Evolutionary conservation across 345 rosid genomes (phyloP), one percentile per base, ranked within the genome.

Genomic region (Arabidopsis suecica): DNA sequence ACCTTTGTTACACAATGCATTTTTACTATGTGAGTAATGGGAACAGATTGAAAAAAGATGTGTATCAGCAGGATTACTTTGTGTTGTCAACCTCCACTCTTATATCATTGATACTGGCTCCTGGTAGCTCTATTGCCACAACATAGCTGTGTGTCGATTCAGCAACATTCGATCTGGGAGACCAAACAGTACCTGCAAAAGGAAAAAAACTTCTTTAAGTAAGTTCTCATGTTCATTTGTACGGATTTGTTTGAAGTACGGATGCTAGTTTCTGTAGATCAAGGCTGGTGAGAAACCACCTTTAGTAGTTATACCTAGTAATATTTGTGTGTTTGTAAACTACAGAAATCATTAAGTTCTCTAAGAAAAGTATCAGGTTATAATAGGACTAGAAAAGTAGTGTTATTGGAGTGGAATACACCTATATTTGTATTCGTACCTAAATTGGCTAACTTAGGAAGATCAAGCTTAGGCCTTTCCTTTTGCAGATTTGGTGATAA

Each of bases 71-170:
- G 18, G 18, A 16, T 61, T 75, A 76, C 97, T 77, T 82, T 75
- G 38, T 79, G 66, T 85, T 81, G 75, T 82, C 81, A 51, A 91
- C 85, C 69, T 91, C 96, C 78, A 93, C 98, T 83, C 86, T 84
- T 64, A 93, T 79, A 75, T 93, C 88, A 79, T 79, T 75, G 69
- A 80, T 69, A 55, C 75, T 60, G 28, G 83, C 97, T 4, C 97
- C 94, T 22, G 97, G 93, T 74, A 91, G 76, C 80, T 91, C 97
- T 25, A 91, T 42, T 9, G 82, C 87, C 42, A 93, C 61, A 55
- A 88, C 65, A 78, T 87, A 91, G 54, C 75, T 78, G 40, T 64
- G 56, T 60, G 77, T 77, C 28, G 78, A 82, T 81, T 86, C 97
- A 25, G 71, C 86, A 49, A 89, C 86, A 75, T 85, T 87, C 81